These are phyloP conservation scores for Stephania cephalantha DNA, from an alignment of 164 flowering plant genomes.

Conservation along the genomic window DNA sequence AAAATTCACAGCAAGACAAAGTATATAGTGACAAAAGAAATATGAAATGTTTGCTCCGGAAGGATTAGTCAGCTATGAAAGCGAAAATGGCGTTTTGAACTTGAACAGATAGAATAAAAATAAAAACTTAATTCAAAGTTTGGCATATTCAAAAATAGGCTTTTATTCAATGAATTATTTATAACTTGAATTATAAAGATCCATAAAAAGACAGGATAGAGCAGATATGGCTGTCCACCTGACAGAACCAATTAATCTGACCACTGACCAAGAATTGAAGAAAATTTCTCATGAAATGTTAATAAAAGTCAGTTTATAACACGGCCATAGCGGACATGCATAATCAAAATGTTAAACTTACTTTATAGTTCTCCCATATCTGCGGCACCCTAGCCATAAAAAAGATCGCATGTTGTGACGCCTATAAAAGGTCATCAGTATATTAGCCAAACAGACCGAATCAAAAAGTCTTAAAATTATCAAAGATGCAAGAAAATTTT, in stretches of 20 bases:
- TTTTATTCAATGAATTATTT: not conserved
- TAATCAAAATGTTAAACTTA: constrained; percentile 31
- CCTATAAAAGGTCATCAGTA: constrained; percentile 42
- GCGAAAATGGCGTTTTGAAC: not conserved
- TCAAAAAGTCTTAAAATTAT: not conserved
- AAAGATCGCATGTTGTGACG: constrained; percentile 92
- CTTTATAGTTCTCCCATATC: constrained; percentile 76
- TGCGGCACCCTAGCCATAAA: constrained; percentile 88
- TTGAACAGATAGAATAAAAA: not conserved
- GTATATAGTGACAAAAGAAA: not conserved
- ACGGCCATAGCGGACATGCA: not conserved
- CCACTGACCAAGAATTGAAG: not conserved
- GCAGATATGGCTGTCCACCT: not conserved
- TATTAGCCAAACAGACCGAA: constrained; percentile 6
- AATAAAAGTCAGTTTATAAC: not conserved
- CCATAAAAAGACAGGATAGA: not conserved
- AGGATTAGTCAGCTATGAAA: not conserved
- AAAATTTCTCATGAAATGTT: not conserved
- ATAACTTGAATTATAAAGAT: not conserved
- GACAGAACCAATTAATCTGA: not conserved
- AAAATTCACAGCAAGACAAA: not conserved
- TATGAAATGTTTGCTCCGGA: not conserved
- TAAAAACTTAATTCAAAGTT: not conserved
- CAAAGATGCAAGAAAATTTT: not conserved
- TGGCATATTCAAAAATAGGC: not conserved